Evolutionary conservation across 164 flowering plant genomes (phyloP).

Genomic region (Vitis rotundifolia): DNA sequence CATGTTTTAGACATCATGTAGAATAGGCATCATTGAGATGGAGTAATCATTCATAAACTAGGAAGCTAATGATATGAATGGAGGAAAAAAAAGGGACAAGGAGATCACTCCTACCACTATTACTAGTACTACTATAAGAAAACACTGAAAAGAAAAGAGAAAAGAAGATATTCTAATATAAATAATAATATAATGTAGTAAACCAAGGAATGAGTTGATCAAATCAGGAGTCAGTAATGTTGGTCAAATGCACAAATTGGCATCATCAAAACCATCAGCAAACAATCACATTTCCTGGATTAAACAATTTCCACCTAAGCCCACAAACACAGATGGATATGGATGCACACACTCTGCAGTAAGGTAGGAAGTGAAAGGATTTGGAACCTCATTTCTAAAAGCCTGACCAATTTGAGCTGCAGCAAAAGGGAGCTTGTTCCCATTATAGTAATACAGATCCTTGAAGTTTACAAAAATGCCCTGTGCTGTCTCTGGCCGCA

Average conservation of each 20-base stretch:
- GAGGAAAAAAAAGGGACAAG: not conserved
- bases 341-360: not conserved
- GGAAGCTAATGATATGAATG: too few species aligned
- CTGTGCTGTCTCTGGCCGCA: slow-evolving; percentile 99
- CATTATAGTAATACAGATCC: slow-evolving; percentile 93
- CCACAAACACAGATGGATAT: not conserved
- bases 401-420: slow-evolving; percentile 99
- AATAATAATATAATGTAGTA: not conserved
- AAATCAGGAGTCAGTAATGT: not conserved
- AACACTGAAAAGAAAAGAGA: not conserved
- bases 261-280: not conserved
- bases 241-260: not conserved
- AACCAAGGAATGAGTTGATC: too few species aligned
- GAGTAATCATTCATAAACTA: too few species aligned
- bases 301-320: not conserved
- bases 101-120: not conserved
- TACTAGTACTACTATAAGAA: not conserved
- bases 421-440: slow-evolving; percentile 96
- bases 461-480: slow-evolving; percentile 97
- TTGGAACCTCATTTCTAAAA: slow-evolving; percentile 88
- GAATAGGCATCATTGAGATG: too few species aligned
- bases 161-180: not conserved
- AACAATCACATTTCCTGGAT: not conserved
- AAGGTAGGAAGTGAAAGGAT: not conserved
- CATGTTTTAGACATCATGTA: too few species aligned